Percentiles rank a stretch among this genome's conserved stretches.
phyloP scores from a whole-genome alignment of 257 asterid species.

The Solanum dulcamara region DNA sequence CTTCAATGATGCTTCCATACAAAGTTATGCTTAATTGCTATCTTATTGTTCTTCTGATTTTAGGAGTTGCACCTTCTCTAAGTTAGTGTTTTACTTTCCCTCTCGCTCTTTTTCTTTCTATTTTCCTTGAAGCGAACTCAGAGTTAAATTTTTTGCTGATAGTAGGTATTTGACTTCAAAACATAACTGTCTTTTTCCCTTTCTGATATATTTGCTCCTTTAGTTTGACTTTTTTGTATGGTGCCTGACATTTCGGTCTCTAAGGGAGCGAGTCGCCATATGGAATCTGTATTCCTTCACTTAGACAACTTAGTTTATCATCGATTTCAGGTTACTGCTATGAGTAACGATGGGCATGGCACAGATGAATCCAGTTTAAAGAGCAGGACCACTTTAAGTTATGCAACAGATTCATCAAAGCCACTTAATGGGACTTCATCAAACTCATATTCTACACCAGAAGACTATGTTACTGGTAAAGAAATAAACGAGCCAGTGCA shows the following conservation, averaged over 20 bases:
- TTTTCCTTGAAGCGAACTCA: neutral
- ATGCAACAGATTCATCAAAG: constrained; percentile 31
- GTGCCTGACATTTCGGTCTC: neutral
- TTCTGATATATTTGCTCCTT: neutral
- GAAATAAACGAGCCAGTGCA: constrained; percentile 22
- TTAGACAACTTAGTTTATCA: constrained; percentile 6
- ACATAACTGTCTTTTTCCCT: neutral
- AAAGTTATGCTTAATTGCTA: neutral
- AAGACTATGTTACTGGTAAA: constrained; percentile 16
- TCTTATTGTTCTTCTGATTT: neutral
- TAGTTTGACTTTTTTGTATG: neutral
- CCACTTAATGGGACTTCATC: constrained; percentile 34
- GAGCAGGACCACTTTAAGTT: constrained; percentile 24
- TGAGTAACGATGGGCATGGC: constrained; percentile 36
- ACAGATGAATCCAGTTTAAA: constrained; percentile 26
- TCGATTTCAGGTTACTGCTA: constrained; percentile 30
- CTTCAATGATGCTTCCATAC: neutral
- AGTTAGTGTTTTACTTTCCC: neutral
- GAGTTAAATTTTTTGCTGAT: neutral
- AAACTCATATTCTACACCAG: constrained; percentile 21
- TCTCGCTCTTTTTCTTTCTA: neutral
- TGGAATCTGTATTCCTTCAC: neutral
- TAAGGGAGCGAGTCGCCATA: neutral
- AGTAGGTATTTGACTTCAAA: neutral
- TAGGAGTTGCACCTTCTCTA: neutral